A percentile compares a stretch with the other conserved stretches of the same genome.
Conservation (phyloP, 1,284 basidiomycete species). For the Cutaneotrichosporon mucoides region DNA sequence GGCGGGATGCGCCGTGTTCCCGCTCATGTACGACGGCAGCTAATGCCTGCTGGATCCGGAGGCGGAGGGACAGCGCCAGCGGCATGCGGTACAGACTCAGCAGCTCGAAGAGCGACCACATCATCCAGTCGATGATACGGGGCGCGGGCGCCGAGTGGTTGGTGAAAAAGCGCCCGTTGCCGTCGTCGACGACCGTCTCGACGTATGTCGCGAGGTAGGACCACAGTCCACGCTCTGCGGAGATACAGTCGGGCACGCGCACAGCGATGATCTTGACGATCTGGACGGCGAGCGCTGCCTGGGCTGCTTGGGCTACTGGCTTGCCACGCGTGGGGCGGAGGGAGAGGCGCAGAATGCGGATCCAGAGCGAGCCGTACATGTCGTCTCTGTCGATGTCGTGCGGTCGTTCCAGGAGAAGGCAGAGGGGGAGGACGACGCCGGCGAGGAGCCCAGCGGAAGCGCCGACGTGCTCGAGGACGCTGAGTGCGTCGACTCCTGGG, state of each 20-base stretch:
- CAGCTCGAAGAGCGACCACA: constrained; percentile 70
- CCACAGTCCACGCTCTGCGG: constrained; percentile 35
- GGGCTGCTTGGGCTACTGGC: constrained; percentile 21
- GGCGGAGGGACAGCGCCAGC: constrained; percentile 61
- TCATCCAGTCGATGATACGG: constrained; percentile 59
- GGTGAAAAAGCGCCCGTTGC: constrained; percentile 23
- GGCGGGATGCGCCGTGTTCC: neutral
- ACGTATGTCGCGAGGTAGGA: constrained; percentile 22
- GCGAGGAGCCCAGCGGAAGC: constrained; percentile 59
- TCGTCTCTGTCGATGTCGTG: constrained; percentile 52
- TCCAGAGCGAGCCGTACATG: constrained; percentile 58
- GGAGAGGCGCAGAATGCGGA: constrained; percentile 60
- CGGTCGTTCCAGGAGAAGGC: constrained; percentile 57
- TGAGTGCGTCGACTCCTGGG: constrained; percentile 58
- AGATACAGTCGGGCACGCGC: constrained; percentile 52
- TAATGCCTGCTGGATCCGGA: constrained; percentile 53
- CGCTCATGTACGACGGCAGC: neutral
- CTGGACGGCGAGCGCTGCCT: constrained; percentile 57
- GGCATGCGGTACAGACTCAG: constrained; percentile 62
- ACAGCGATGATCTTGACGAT: constrained; percentile 65
- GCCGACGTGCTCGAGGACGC: constrained; percentile 57
- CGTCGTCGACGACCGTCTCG: constrained; percentile 16
- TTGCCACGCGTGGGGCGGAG: constrained; percentile 49
- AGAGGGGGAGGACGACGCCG: constrained; percentile 60
- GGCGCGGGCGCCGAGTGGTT: constrained; percentile 7